These are phyloP conservation scores for Spencermartinsiella ligniputridi DNA, from an alignment of 1,139 yeast species.

Conservation along the genomic window DNA sequence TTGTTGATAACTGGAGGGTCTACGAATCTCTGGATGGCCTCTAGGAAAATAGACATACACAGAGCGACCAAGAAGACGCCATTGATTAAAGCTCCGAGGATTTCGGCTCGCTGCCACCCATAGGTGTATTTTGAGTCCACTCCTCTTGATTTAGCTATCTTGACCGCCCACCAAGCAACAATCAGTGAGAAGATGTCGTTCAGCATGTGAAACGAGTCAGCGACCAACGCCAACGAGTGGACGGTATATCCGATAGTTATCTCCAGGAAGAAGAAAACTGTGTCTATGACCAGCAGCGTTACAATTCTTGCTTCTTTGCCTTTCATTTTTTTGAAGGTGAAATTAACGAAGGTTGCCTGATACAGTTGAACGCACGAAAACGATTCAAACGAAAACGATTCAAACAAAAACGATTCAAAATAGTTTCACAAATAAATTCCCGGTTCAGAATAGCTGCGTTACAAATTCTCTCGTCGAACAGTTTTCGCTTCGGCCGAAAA, in stretches of 20 bases:
- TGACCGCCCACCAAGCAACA: constrained; percentile 96
- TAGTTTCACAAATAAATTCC: no score
- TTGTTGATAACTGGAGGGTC: constrained; percentile 74
- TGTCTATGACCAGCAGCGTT: constrained; percentile 69
- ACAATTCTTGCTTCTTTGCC: constrained; percentile 72
- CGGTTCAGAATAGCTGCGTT: no score
- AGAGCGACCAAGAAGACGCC: constrained; percentile 90
- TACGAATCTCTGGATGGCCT: constrained; percentile 85
- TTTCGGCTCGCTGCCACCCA: constrained; percentile 97
- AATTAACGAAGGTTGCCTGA: no score
- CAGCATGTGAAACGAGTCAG: constrained; percentile 96
- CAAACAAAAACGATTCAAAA: no score
- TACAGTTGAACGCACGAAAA: no score
- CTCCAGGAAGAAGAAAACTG: constrained; percentile 79
- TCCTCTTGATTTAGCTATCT: constrained; percentile 73
- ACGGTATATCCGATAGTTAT: constrained; percentile 78
- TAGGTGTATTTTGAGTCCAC: constrained; percentile 89
- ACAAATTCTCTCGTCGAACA: no score
- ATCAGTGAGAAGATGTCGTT: constrained; percentile 87
- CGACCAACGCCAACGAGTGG: constrained; percentile 86
- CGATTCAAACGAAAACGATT: no score
- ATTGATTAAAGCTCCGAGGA: constrained; percentile 90
- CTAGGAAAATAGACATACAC: constrained; percentile 87
- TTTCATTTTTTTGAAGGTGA: no score
- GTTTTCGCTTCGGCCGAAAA: no score